Evolutionary conservation across 306 rosid species (phyloP), one percentile per base, ranked within the genome.

Genomic region (Trifolium pratense): DNA sequence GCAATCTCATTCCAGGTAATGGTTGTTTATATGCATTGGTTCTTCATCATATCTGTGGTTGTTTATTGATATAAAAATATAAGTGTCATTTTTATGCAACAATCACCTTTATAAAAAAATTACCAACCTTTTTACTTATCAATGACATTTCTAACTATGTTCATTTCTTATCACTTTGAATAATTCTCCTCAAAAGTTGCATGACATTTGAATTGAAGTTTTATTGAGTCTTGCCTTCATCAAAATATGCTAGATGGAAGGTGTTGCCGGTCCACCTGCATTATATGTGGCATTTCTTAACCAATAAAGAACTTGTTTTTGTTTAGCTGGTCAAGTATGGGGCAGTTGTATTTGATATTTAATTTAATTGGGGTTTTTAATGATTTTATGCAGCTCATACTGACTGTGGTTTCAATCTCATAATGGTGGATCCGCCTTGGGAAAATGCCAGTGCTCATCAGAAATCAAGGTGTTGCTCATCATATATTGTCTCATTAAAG

Each of bases 1-100:
- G 78, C 91, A 84, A 80, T 86, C 91, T 94, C 76, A 83, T 91
- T 87, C 96, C 97, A 68, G 98, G 98, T 94, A 94, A 89, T 85
- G 74, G 63, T 74, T 26, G 46, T 67, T 67, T 78, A 56, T 62
- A 76, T 26, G 18, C 26, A 61, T 29, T 48, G 52, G 68, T 72
- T 68, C 57, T 46, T 73, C 67, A n/a, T 48, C 56, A 21, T 40
- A 52, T 40, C 16, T 66, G 52, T 79, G 9, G 21, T 21, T 75
- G 52, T 70, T 34, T 39, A 23, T 53, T 56, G 48, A 29, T 43
- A 23, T 49, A 15, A 56, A 34, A 42, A 43, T 65, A 26, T 52
- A 40, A 51, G 39, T 34, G 2, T 21, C 60, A 61, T 29, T 29
- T 70, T 51, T 82, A 48, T 60, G 55, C 66, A 21, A 53, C 25